Base-by-base conservation (phyloP, 163 green algal species). In the Scenedesmus sp. region DNA sequence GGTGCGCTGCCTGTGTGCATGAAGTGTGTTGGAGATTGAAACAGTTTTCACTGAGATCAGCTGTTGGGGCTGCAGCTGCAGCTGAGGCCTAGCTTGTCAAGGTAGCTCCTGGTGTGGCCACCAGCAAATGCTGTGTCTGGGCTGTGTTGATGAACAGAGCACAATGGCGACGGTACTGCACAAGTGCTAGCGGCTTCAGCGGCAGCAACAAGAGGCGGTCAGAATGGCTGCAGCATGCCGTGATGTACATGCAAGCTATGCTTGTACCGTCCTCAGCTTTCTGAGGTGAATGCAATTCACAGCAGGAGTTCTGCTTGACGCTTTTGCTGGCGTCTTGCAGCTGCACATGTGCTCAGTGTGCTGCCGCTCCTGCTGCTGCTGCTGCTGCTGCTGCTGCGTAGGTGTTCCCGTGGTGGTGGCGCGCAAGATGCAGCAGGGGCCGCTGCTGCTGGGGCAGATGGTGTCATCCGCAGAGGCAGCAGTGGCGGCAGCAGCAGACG, bases 341-440 rank as follows among this genome's bases (percentile, higher is more conserved):
- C 12, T 70, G 13, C 62, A 12, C 18, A 13, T 46, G 18, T 82
- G 20, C 82, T 34, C 1, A 12, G 3, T 52, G 1, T 74, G 18
- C 18, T 86, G 87, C 18, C 52, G 23, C 18, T 79, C 4, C 5
- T n/a, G 77, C 77, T 84, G 77, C 46, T 26, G 4, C 23, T 79
- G 23, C 7, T 91, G 87, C 34, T n/a, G 77, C 77, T 84, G 77
- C 46, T 26, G 4, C 23, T 79, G 23, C 7, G 87, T 20, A 96
- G 97, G 97, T 16, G 93, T 99, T 57, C 98, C 98, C 0, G 96
- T 96, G 0, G 97, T 98, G n/a, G 98, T 99, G 0, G 97, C 97
- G 64, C 95, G 96, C 57, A 97, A 91, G 57, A 95, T 98, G 94
- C 91, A 99, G 88, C 62, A 88, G 1, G 89, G 81, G 1, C 64